These are phyloP conservation scores for Nannochloropsis gaditana DNA, from an alignment of 108 stramenopile species.

Conservation along the genomic window DNA sequence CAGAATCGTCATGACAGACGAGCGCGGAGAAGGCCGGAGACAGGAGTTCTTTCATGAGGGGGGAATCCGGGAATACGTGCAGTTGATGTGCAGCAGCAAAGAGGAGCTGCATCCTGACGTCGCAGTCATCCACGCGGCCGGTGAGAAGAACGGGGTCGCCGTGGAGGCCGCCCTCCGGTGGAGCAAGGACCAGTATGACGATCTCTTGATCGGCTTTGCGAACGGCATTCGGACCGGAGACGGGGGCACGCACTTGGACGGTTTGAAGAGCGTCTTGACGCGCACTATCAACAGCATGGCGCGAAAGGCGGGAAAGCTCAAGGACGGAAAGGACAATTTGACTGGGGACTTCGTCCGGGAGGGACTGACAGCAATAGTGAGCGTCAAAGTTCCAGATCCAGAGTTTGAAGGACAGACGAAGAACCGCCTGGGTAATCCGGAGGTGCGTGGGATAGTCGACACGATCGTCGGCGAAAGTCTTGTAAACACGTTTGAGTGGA, in stretches of 20 bases:
- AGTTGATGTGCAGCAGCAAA: constrained; percentile 71
- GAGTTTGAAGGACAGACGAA: constrained; percentile 97
- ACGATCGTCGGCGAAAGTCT: constrained; percentile 66
- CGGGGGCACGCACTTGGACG: constrained; percentile 89
- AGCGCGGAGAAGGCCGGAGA: constrained; percentile 42
- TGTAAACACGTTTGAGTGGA: constrained; percentile 74
- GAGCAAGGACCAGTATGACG: constrained; percentile 78
- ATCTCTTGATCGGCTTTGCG: constrained; percentile 62
- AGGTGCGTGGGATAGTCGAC: constrained; percentile 81
- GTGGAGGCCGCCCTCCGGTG: constrained; percentile 78
- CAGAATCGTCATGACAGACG: constrained; percentile 69
- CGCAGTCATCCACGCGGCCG: constrained; percentile 34
- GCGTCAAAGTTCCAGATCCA: constrained; percentile 79
- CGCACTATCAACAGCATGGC: constrained; percentile 69
- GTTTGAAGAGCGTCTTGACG: constrained; percentile 75
- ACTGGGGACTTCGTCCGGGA: constrained; percentile 86
- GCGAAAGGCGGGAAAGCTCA: constrained; percentile 68
- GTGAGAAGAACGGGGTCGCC: constrained; percentile 56
- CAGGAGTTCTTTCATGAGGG: constrained; percentile 46
- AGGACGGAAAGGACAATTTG: constrained; percentile 62
- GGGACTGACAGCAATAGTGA: constrained; percentile 78
- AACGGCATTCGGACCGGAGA: constrained; percentile 72
- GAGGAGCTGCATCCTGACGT: constrained; percentile 41
- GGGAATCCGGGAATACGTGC: constrained; percentile 73
- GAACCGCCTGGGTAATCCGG: constrained; percentile 86